phyloP scores from a whole-genome alignment of 2,329 filamentous ascomycete genomes.

The Trichoderma breve region DNA sequence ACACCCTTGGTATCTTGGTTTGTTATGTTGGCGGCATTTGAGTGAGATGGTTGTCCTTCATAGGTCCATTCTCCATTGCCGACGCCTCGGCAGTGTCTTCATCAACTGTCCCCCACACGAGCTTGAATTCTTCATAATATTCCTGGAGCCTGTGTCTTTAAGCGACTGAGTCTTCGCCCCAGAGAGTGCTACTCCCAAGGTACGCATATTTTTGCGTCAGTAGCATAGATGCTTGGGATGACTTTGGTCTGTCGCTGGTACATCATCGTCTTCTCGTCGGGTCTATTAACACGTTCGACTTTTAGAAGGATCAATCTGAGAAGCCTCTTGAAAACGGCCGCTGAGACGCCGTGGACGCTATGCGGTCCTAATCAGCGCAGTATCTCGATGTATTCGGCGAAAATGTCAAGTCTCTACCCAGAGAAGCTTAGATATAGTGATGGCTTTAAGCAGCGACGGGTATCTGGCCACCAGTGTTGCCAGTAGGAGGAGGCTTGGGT shows the following conservation, averaged over 20 bases:
- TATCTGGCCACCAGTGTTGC: slow-evolving; percentile 36
- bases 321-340: background rate
- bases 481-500: slow-evolving; percentile 39
- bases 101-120: background rate
- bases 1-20: background rate
- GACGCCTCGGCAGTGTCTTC: background rate
- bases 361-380: background rate
- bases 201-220: background rate
- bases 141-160: background rate
- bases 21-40: background rate
- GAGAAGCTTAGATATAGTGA: background rate
- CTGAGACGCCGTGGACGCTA: background rate
- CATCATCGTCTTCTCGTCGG: background rate
- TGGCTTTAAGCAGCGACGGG: slow-evolving; percentile 41
- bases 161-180: background rate
- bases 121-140: background rate
- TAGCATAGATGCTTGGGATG: background rate
- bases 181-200: background rate
- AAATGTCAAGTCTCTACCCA: background rate
- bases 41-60: background rate
- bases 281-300: background rate
- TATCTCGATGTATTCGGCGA: background rate
- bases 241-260: background rate
- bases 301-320: background rate
- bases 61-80: background rate